Base-by-base conservation (phyloP, 1,284 basidiomycete species). In the Malassezia vespertilionis region DNA sequence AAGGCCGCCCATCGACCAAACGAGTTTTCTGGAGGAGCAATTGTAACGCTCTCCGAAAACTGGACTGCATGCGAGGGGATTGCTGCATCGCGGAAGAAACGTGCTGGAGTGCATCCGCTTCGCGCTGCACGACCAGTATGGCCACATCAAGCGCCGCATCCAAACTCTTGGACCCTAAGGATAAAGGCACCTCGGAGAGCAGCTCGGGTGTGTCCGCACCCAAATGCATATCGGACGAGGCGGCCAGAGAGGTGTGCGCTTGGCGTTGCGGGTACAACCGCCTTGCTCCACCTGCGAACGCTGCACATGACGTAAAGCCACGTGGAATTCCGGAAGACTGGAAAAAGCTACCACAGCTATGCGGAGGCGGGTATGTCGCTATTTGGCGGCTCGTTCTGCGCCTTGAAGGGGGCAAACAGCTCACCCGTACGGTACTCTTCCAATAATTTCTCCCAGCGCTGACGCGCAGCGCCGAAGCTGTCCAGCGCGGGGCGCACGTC, bases 401-500 rank as follows among this genome's bases (percentile, higher is more conserved):
- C 26, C 9, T 39, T 20, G 35, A 49, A 49, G n/a, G 40, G 35
- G 14, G 40, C 46, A n/a, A 51, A 26, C 1, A 51, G 37, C 30
- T 54, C 50, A 14, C 61, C 60, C 10, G 53, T 34, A 38, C 57
- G 51, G 54, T 59, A 67, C 36, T 65, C 65, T n/a, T 58, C 50
- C 31, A 48, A 56, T 5, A 56, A 50, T 44, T 59, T 63, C 23
- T 49, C 52, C 30, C 56, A 36, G 18, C 65, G 46, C 4, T 57
- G 48, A 27, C 53, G 50, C 5, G 58, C 21, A 14, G 57, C 52
- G 23, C 53, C 59, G 10, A 65, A 43, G 33, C 57, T 59, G 30
- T 63, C 61, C 8, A 67, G 35, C 5, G 65, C 65, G 6, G 65
- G 65, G 7, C 65, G 49, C 18, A 67, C 58, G 30, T 67, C 65